Base-by-base conservation (phyloP, 305 asterid species). In the Fraxinus baroniana region DNA sequence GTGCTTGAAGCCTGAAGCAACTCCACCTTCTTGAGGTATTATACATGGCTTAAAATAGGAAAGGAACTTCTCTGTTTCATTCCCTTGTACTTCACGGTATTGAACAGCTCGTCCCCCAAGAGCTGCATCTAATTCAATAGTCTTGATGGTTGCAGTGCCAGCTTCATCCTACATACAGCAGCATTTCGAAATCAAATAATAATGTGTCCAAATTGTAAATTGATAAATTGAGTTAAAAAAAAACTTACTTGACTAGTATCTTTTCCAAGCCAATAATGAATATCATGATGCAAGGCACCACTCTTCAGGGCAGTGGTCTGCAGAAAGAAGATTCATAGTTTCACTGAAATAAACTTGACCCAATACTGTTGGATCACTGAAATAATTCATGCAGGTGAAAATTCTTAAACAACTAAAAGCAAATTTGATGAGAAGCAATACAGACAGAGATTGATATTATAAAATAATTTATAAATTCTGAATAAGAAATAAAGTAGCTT, bases 31-130 rank as follows among this genome's bases (percentile, higher is more conserved):
- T 84, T 88, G 86, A 78, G 98, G 97, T 81, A 94, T 93, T 84
- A 94, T 93, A 81, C 97, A 94, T 74, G 98, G 98, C 84, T 91
- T 93, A 86, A 93, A 94, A 84, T 94, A 92, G 10, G 98, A 94
- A 86, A 94, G 95, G 88, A 94, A 94, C 83, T 92, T 91, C 82
- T 91, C 97, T 2, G 97, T 93, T 87, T 94, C 98, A 76, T 89
- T 94, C 71, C 98, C 97, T 90, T 94, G 98, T 78, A 93, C 87
- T 93, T 94, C 98, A 81, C 92, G 94, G 82, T 94, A 94, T 86
- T 94, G 98, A 75, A 92, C 97, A 39, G 97, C 94, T 46, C 93
- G 86, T 35, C 96, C 95, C 73, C 97, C 98, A 70, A 94, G 84
- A 68, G 95, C 93, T 84, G 97, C 93, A 86, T 94, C 98, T 88